Evolutionary conservation across 345 rosid genomes (phyloP).

Genomic region (Gossypium longicalyx): DNA sequence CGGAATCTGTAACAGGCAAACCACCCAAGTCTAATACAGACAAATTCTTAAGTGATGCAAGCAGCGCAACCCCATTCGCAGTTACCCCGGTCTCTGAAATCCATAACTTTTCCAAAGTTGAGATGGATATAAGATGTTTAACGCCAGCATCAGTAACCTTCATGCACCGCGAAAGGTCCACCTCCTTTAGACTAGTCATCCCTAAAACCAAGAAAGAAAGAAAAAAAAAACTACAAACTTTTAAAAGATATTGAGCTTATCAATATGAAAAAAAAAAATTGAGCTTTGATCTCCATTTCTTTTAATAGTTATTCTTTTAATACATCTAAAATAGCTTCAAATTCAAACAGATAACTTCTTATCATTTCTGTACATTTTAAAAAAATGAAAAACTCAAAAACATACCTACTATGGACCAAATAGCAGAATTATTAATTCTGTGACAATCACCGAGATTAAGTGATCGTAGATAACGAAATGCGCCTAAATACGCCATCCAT

Average conservation of each 20-base stretch:
- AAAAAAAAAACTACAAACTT: neutral
- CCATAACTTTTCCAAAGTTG: constrained; percentile 52
- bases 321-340: neutral
- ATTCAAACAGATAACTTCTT: neutral
- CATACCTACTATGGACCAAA: constrained; percentile 76
- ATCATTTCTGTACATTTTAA: neutral
- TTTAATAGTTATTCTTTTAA: neutral
- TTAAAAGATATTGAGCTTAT: neutral
- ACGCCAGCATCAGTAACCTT: constrained; percentile 74
- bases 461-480: constrained; percentile 49
- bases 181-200: constrained; percentile 58
- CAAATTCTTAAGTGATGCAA: constrained; percentile 60
- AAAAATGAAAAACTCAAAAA: neutral
- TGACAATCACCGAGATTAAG: constrained; percentile 66
- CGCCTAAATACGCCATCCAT: constrained; percentile 91
- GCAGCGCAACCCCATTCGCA: constrained; percentile 54
- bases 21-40: constrained; percentile 75
- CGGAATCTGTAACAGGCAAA: constrained; percentile 67
- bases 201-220: constrained; percentile 35
- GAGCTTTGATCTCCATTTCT: constrained; percentile 4
- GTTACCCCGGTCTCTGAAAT: constrained; percentile 64
- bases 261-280: neutral
- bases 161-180: constrained; percentile 74
- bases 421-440: constrained; percentile 57
- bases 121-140: constrained; percentile 61